Percentiles rank a stretch among this genome's conserved stretches.
Conservation (phyloP, 768 basidiomycete genomes). For the Lactarius hatsudake region DNA sequence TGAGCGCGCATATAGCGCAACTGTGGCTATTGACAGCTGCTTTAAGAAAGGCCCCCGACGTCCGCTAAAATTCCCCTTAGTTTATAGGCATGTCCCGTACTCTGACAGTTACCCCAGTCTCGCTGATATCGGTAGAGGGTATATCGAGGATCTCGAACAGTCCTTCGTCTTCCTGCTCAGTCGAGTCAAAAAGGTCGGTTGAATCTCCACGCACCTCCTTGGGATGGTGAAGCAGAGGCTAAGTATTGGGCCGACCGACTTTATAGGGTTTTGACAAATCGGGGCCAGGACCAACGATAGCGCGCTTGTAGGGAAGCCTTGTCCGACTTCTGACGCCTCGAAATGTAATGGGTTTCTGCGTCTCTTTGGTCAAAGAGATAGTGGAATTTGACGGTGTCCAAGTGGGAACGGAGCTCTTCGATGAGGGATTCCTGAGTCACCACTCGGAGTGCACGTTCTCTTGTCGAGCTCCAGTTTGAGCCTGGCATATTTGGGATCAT, state of each 20-base stretch:
- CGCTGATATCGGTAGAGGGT: slow-evolving; percentile 52
- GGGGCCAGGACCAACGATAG: slow-evolving; percentile 32
- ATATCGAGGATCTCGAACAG: slow-evolving; percentile 74
- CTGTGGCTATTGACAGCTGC: slow-evolving; percentile 72
- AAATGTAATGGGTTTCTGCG: slow-evolving; percentile 55
- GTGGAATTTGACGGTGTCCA: slow-evolving; percentile 49
- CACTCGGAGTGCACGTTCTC: slow-evolving; percentile 31
- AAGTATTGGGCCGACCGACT: not conserved
- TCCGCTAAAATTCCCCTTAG: slow-evolving; percentile 82
- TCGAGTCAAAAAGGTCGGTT: slow-evolving; percentile 49
- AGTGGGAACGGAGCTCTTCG: slow-evolving; percentile 43
- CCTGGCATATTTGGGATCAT: slow-evolving; percentile 63
- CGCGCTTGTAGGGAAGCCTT: slow-evolving; percentile 42
- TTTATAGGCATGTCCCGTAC: slow-evolving; percentile 71
- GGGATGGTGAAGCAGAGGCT: slow-evolving; percentile 7
- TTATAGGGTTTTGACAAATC: not conserved
- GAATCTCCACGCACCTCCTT: slow-evolving; percentile 20
- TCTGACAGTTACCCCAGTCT: slow-evolving; percentile 49
- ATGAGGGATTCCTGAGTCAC: slow-evolving; percentile 32
- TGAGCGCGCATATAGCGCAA: slow-evolving; percentile 75
- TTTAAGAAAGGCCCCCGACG: slow-evolving; percentile 69
- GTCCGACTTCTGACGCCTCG: slow-evolving; percentile 52
- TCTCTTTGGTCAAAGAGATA: slow-evolving; percentile 72
- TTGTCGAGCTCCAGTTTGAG: slow-evolving; percentile 56
- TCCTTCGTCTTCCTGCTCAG: slow-evolving; percentile 56